Conservation (phyloP, 1,284 basidiomycete genomes). For the Cutaneotrichosporon dermatis region DNA sequence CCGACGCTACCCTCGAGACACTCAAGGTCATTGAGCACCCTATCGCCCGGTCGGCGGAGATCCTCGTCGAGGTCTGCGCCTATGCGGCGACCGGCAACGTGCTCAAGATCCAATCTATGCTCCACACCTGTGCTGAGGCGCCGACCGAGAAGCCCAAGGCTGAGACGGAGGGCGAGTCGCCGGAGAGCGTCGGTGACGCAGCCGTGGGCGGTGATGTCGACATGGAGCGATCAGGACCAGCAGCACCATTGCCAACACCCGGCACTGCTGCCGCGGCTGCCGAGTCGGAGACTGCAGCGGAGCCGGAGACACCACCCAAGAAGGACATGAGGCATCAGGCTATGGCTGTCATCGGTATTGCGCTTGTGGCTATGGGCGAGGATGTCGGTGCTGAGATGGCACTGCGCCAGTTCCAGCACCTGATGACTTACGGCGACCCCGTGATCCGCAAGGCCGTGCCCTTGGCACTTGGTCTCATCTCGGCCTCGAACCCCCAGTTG, state of each 20-base stretch:
- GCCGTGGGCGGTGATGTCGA: slow-evolving; percentile 26
- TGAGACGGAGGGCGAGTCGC: slow-evolving; percentile 24
- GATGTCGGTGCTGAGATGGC: slow-evolving; percentile 98
- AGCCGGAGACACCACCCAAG: slow-evolving; percentile 28
- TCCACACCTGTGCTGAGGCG: slow-evolving; percentile 83
- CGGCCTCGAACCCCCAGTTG: slow-evolving; percentile 96
- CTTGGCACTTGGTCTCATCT: slow-evolving; percentile 89
- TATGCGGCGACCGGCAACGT: slow-evolving; percentile 96
- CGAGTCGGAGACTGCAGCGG: slow-evolving; percentile 13
- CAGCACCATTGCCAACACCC: slow-evolving; percentile 8
- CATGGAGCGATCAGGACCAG: slow-evolving; percentile 17
- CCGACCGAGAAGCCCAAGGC: slow-evolving; percentile 28
- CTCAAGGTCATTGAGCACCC: slow-evolving; percentile 93
- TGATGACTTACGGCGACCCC: slow-evolving; percentile 98
- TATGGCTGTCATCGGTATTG: slow-evolving; percentile 90
- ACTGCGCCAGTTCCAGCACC: slow-evolving; percentile 86
- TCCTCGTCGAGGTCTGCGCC: slow-evolving; percentile 89
- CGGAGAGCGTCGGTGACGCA: slow-evolving; percentile 6
- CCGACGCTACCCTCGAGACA: slow-evolving; percentile 92
- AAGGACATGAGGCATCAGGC: slow-evolving; percentile 83
- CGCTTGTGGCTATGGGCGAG: slow-evolving; percentile 96
- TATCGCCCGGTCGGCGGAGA: slow-evolving; percentile 82
- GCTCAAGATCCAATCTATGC: slow-evolving; percentile 85
- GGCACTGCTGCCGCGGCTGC: slow-evolving; percentile 12
- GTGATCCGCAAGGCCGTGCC: slow-evolving; percentile 88